phyloP scores from a whole-genome alignment of 179 eudicot genomes.

The Pouteria campechiana region DNA sequence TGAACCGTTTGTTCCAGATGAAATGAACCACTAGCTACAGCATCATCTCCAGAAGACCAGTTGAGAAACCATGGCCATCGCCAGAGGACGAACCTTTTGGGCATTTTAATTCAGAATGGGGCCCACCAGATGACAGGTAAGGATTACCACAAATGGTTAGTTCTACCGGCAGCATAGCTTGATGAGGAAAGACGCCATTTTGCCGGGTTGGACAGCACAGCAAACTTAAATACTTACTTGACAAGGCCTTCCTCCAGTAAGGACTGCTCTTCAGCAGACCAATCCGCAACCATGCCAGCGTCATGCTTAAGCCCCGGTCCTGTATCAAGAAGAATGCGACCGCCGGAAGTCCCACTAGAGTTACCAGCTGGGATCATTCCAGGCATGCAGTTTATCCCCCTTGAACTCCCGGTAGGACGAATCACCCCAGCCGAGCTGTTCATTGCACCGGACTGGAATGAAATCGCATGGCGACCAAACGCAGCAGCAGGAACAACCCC shows the following conservation, averaged over 20 bases:
- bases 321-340: conserved; percentile 52
- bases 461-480: conserved; percentile 39
- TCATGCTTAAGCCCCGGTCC: conserved; percentile 81
- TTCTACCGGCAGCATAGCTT: too few relatives aligned
- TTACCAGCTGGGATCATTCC: conserved; percentile 45
- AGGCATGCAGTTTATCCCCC: conserved; percentile 26
- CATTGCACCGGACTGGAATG: conserved; percentile 56
- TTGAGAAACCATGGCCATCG: too few relatives aligned
- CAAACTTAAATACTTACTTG: conserved; percentile 71
- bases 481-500: conserved; percentile 32
- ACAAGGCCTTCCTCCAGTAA: conserved; percentile 74
- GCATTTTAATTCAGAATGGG: too few relatives aligned
- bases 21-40: too few relatives aligned
- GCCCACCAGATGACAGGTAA: too few relatives aligned
- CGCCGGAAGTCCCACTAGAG: conserved; percentile 37
- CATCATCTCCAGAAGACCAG: too few relatives aligned
- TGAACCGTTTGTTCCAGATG: too few relatives aligned
- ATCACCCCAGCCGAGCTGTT: conserved; percentile 48
- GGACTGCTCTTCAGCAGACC: conserved; percentile 77
- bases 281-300: conserved; percentile 74
- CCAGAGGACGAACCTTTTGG: too few relatives aligned
- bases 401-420: conserved; percentile 37
- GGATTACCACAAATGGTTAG: too few relatives aligned
- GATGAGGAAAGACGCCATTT: too few relatives aligned
- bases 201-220: too few relatives aligned